Percentiles rank a stretch among this genome's conserved stretches.
phyloP scores from a whole-genome alignment of 768 basidiomycete genomes.

The Mycena haematopus region DNA sequence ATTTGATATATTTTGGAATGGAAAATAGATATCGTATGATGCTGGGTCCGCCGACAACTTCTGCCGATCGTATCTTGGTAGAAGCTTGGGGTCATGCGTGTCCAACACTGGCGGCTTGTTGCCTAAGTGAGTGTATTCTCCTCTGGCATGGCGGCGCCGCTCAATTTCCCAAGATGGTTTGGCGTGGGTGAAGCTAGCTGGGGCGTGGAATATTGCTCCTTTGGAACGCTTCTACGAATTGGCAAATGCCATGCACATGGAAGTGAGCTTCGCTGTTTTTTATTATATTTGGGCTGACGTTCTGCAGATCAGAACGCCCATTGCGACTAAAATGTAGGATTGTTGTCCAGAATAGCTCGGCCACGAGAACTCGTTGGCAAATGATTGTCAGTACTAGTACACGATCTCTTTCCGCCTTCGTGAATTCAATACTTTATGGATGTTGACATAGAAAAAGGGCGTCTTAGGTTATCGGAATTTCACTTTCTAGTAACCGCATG shows the following conservation, averaged over 20 bases:
- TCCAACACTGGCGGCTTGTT: not conserved
- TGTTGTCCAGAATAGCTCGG: too few species aligned
- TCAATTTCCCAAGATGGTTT: not conserved
- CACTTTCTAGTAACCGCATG: too few species aligned
- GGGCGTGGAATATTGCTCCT: not conserved
- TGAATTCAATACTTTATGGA: too few species aligned
- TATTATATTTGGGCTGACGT: not conserved
- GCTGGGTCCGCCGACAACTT: not conserved
- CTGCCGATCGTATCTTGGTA: not conserved
- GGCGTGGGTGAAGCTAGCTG: not conserved
- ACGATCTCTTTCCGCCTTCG: too few species aligned
- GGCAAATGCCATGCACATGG: not conserved
- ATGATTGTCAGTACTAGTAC: too few species aligned
- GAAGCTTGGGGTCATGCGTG: not conserved
- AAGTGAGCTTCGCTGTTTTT: not conserved
- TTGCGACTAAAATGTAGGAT: not conserved
- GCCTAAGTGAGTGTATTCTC: not conserved
- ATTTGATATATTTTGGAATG: conserved; percentile 3
- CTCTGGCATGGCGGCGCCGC: too few species aligned
- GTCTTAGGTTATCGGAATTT: too few species aligned
- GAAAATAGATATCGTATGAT: not conserved
- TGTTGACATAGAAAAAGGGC: too few species aligned
- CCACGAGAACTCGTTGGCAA: too few species aligned
- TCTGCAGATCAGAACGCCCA: not conserved
- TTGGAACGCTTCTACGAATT: not conserved